Evolutionary conservation across 2,329 filamentous ascomycete species (phyloP).

Genomic region (Pseudopyricularia cyperi): DNA sequence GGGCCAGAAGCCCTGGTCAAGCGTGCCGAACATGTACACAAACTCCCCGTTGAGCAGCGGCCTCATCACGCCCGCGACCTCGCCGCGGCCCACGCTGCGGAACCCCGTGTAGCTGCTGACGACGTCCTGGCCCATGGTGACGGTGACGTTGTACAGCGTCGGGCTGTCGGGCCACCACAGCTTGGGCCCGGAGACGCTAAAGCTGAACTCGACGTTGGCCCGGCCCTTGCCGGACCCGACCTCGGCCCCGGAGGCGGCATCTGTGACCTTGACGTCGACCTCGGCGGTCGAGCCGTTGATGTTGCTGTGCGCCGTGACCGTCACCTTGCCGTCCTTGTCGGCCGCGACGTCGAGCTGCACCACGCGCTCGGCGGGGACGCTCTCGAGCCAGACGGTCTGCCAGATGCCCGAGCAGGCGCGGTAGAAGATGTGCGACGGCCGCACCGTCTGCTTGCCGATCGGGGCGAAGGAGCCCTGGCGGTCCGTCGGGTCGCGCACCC

Average conservation of each 20-base stretch:
- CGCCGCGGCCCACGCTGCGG: slow-evolving; percentile 44
- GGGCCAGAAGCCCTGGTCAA: slow-evolving; percentile 62
- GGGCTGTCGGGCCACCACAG: slow-evolving; percentile 54
- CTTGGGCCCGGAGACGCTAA: slow-evolving; percentile 38
- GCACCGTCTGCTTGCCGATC: slow-evolving; percentile 49
- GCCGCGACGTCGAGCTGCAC: slow-evolving; percentile 46
- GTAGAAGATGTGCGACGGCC: slow-evolving; percentile 54
- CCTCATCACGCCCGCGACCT: slow-evolving; percentile 43
- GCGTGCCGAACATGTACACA: slow-evolving; percentile 52
- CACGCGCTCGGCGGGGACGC: slow-evolving; percentile 43
- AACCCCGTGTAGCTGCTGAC: slow-evolving; percentile 57
- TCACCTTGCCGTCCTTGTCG: slow-evolving; percentile 40
- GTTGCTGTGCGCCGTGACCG: slow-evolving; percentile 37
- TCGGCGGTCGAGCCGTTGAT: slow-evolving; percentile 9
- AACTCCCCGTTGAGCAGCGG: slow-evolving; percentile 58
- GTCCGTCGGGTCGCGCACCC: slow-evolving; percentile 57
- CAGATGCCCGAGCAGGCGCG: slow-evolving; percentile 62
- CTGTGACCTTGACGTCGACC: slow-evolving; percentile 22
- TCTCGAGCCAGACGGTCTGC: slow-evolving; percentile 60
- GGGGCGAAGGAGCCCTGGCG: slow-evolving; percentile 40
- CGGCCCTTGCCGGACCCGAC: slow-evolving; percentile 29
- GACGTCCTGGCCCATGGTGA: slow-evolving; percentile 36
- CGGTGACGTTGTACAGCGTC: slow-evolving; percentile 48
- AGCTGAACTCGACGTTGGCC: slow-evolving; percentile 37
- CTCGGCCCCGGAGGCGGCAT: slow-evolving; percentile 19